Base-by-base conservation (phyloP, 495 filamentous ascomycete genomes). In the Paragyromitra xinjiangensis region DNA sequence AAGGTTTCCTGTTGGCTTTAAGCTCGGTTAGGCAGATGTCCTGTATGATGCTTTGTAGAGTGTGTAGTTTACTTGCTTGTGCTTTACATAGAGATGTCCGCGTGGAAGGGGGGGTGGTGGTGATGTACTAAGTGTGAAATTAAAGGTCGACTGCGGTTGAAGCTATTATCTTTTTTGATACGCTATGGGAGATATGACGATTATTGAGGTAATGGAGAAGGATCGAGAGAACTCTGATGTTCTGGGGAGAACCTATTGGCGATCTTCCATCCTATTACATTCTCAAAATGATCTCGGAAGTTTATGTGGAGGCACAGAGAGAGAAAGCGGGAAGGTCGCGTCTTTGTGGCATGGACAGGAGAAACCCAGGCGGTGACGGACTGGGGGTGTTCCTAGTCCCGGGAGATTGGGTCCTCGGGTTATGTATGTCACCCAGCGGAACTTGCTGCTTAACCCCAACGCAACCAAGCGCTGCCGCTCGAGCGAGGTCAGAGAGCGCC, bases 331-430 rank as follows among this genome's bases (percentile, higher is more conserved):
- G 73, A 77, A 75, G 69, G 59, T 56, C 64, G 59, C 39, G 58
- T 6, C 70, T 75, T 63, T 77, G 69, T 67, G 62, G 29, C 48
- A 53, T 62, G 48, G 48, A 26, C 48, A 62, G 58, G 62, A 66
- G 69, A 73, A 75, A 79, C 64, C 77, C 75, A 71, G 61, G 53
- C 63, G 40, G 67, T 63, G 77, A 78, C 68, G 59, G 67, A 55
- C 77, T 56, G 29, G 73, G 74, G 73, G 70, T 50, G 48, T 72
- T 64, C 75, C 77, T 79, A 66, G 77, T 79, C 77, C 77, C 77
- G 75, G 77, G 77, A 79, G 77, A 79, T 79, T 79, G 77, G 76
- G 76, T 78, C 76, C 72, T 78, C 66, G 72, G 76, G 74, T 77
- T 73, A 66, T 66, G 66, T 65, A 78, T 72, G 66, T 78, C 58